Evolutionary conservation across 805 yeast genomes (phyloP).

Genomic region (Priceomyces haplophilus): DNA sequence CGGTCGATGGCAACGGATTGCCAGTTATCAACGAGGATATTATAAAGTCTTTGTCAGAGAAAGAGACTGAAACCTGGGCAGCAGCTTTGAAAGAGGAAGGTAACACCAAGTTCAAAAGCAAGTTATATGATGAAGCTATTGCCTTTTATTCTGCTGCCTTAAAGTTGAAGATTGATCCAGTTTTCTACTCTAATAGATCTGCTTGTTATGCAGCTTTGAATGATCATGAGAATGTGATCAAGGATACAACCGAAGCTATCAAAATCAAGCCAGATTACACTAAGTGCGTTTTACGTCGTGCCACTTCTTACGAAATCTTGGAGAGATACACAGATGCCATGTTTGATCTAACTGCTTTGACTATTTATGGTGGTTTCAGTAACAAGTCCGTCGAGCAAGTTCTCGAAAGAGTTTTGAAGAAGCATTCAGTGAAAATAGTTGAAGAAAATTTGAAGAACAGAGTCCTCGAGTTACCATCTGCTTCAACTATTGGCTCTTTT

Average conservation of each 20-base stretch:
- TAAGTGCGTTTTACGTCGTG: slow-evolving; percentile 91
- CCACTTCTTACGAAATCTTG: slow-evolving; percentile 82
- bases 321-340: slow-evolving; percentile 80
- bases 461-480: slow-evolving; percentile 66
- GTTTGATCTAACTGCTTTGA: slow-evolving; percentile 86
- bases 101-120: slow-evolving; percentile 68
- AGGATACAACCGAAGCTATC: slow-evolving; percentile 84
- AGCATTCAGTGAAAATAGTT: slow-evolving; percentile 72
- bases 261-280: slow-evolving; percentile 83
- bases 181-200: slow-evolving; percentile 91
- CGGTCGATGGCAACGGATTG: slow-evolving; percentile 53
- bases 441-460: slow-evolving; percentile 54
- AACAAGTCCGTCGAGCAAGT: slow-evolving; percentile 74
- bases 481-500: slow-evolving; percentile 80
- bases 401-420: slow-evolving; percentile 82
- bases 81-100: slow-evolving; percentile 85
- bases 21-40: slow-evolving; percentile 53
- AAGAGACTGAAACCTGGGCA: slow-evolving; percentile 63
- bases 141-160: slow-evolving; percentile 78
- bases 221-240: slow-evolving; percentile 78
- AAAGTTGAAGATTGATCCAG: slow-evolving; percentile 73
- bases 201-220: slow-evolving; percentile 88
- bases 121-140: slow-evolving; percentile 73
- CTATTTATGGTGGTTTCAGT: slow-evolving; percentile 79
- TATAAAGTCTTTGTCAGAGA: slow-evolving; percentile 43